Percentiles rank a stretch among this genome's conserved stretches.
phyloP scores from a whole-genome alignment of 192 early-diverging fungal species.

The Coemansia sp. region DNA sequence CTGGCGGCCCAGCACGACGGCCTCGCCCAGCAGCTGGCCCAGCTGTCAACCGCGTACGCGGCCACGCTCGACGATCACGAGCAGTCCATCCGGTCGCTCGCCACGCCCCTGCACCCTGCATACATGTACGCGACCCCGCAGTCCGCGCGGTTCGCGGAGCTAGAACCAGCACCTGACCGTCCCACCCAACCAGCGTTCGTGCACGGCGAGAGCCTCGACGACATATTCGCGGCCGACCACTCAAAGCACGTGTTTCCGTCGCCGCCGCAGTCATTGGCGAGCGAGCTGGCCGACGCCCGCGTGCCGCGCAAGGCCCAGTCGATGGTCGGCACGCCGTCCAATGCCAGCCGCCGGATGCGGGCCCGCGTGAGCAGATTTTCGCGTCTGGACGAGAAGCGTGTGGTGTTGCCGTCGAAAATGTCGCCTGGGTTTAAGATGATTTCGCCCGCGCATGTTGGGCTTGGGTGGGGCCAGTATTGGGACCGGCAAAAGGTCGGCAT shows the following conservation, averaged over 20 bases:
- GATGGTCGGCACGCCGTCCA: constrained; percentile 21
- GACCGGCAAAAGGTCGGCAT: constrained; percentile 38
- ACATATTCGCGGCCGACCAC: constrained; percentile 33
- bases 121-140: not conserved
- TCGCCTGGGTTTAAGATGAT: constrained; percentile 22
- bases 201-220: constrained; percentile 18
- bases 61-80: constrained; percentile 44
- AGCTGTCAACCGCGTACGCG: constrained; percentile 21
- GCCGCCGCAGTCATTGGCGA: constrained; percentile 14
- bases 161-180: too few species aligned
- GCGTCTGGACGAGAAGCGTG: not conserved
- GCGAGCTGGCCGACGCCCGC: not conserved
- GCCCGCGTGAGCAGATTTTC: constrained; percentile 39
- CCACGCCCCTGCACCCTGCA: not conserved
- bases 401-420: constrained; percentile 11
- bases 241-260: constrained; percentile 6
- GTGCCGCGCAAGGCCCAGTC: constrained; percentile 29
- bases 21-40: not conserved
- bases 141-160: too few species aligned
- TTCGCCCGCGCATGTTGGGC: constrained; percentile 32
- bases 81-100: constrained; percentile 24
- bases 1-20: not conserved
- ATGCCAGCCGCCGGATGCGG: not conserved
- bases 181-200: too few species aligned
- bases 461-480: constrained; percentile 51